phyloP scores from a whole-genome alignment of 2,329 filamentous ascomycete species.

The Fusarium sp. region DNA sequence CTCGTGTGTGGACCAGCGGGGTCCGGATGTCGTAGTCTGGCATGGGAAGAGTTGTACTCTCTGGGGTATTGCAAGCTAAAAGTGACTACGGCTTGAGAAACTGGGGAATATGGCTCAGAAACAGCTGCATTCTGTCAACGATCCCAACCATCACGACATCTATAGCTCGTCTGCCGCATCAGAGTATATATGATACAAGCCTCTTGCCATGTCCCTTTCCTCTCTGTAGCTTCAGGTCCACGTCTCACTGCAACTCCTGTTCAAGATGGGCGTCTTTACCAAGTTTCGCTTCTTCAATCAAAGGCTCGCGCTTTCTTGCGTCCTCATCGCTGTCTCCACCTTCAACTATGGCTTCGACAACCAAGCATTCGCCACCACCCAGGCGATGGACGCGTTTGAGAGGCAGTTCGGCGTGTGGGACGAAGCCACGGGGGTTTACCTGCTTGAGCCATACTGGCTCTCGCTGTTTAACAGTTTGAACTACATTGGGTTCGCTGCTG shows the following conservation, averaged over 20 bases:
- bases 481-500: conserved; percentile 48
- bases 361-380: conserved; percentile 48
- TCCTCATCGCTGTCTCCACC: conserved; percentile 48
- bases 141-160: conserved; percentile 36
- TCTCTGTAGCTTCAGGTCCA: not conserved
- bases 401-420: conserved; percentile 48
- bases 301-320: conserved; percentile 25
- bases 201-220: not conserved
- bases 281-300: conserved; percentile 42
- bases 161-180: not conserved
- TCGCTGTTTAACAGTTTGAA: conserved; percentile 51
- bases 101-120: not conserved
- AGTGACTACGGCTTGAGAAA: too few species aligned
- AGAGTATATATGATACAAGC: conserved; percentile 12
- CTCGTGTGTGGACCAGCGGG: not conserved
- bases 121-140: conserved; percentile 17
- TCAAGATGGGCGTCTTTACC: conserved; percentile 30
- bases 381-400: conserved; percentile 51
- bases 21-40: conserved; percentile 4
- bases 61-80: not conserved
- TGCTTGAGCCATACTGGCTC: conserved; percentile 46
- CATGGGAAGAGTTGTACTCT: too few species aligned
- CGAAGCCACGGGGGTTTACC: conserved; percentile 35
- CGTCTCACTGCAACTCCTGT: too few species aligned
- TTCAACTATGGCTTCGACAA: conserved; percentile 55